These are phyloP conservation scores for Vitis labrusca DNA, from an alignment of 164 flowering plant species.

Conservation along the genomic window DNA sequence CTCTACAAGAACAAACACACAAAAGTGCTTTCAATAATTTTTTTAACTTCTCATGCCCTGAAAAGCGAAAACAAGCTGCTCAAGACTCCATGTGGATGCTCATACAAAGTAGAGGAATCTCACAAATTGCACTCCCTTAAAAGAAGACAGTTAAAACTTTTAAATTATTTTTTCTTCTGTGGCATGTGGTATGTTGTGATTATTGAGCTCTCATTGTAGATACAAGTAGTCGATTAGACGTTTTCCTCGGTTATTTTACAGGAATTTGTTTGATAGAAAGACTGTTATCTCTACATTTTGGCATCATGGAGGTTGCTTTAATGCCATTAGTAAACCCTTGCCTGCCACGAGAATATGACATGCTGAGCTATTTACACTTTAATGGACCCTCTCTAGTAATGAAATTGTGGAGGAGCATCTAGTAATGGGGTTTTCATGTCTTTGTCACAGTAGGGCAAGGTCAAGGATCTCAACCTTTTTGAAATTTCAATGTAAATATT, in stretches of 20 bases:
- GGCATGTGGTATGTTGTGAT: too few relatives aligned
- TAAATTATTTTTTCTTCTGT: too few relatives aligned
- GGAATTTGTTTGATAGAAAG: too few relatives aligned
- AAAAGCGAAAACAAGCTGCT: not conserved
- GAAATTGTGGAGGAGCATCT: not conserved
- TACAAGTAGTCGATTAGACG: not conserved
- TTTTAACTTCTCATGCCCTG: not conserved
- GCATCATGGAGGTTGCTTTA: too few relatives aligned
- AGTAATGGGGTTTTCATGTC: not conserved
- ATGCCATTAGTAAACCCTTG: too few relatives aligned
- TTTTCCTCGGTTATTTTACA: too few relatives aligned
- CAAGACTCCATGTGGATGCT: not conserved
- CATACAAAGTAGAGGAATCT: not conserved
- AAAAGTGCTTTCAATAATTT: not conserved
- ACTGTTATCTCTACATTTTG: too few relatives aligned
- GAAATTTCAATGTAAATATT: not conserved
- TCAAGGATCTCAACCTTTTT: not conserved
- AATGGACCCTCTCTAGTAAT: not conserved
- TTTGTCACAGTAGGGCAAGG: not conserved
- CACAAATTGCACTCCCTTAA: too few relatives aligned
- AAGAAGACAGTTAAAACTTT: too few relatives aligned
- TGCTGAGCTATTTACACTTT: not conserved
- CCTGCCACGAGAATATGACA: too few relatives aligned
- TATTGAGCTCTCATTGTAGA: not conserved
- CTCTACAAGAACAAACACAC: too few relatives aligned